Percentiles rank a stretch among this genome's conserved stretches.
Evolutionary conservation across 2,329 filamentous ascomycete species (phyloP).

Genomic region (Colletotrichum magnum): DNA sequence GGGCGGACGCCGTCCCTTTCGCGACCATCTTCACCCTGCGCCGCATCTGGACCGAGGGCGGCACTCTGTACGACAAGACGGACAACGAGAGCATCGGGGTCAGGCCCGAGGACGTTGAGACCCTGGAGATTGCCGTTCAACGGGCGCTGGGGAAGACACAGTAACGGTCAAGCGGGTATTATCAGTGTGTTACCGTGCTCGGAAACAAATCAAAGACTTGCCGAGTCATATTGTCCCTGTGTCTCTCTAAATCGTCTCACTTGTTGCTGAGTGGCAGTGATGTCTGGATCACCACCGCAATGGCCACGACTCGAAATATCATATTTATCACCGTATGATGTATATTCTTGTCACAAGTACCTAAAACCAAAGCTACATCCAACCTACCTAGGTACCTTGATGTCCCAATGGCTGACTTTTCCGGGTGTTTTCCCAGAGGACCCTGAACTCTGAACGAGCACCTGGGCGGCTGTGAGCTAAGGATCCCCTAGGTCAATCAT

Average conservation of each 20-base stretch:
- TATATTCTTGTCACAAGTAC: no score
- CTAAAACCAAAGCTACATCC: no score
- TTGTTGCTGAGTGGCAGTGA: no score
- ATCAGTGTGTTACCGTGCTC: not conserved
- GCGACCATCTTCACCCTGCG: constrained; percentile 73
- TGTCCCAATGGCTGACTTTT: no score
- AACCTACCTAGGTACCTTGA: no score
- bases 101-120: constrained; percentile 64
- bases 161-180: not conserved
- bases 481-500: not conserved
- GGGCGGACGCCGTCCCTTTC: constrained; percentile 64
- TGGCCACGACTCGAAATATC: no score
- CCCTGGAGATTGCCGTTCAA: constrained; percentile 54
- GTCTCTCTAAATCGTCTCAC: not conserved
- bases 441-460: no score
- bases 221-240: not conserved
- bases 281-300: not conserved
- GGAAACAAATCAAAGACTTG: not conserved
- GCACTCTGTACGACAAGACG: constrained; percentile 77
- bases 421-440: no score
- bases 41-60: constrained; percentile 81
- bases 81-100: constrained; percentile 74
- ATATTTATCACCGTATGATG: no score
- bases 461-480: no score
- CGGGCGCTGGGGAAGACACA: constrained; percentile 22